Percentiles rank a stretch among this genome's conserved stretches.
These are phyloP conservation scores for Globomyces pollinis-pini DNA, from an alignment of 192 early-diverging fungal genomes.

Conservation along the genomic window DNA sequence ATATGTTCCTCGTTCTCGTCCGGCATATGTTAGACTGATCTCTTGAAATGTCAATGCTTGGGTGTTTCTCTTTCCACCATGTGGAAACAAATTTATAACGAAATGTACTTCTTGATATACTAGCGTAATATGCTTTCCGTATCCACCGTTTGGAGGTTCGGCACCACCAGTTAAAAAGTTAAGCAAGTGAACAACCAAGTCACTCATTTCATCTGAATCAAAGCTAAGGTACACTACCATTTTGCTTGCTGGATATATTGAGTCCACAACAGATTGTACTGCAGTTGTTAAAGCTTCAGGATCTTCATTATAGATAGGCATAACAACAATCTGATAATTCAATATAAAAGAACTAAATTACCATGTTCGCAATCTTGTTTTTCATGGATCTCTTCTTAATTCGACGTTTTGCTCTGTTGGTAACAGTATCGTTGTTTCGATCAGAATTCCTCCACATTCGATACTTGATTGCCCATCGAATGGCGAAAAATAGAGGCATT, in stretches of 20 bases:
- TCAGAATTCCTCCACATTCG: conserved; percentile 4
- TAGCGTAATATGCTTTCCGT: conserved; percentile 3
- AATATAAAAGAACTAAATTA: background rate
- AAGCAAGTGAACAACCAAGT: conserved; percentile 1
- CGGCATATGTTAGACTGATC: background rate
- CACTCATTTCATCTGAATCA: conserved; percentile 11
- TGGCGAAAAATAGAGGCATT: conserved; percentile 6
- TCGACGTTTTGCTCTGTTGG: background rate
- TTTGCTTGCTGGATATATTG: conserved; percentile 2
- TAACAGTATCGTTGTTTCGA: background rate
- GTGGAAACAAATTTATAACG: conserved; percentile 33
- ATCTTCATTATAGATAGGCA: conserved; percentile 21
- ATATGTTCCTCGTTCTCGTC: conserved; percentile 17
- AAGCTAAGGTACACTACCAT: conserved; percentile 13
- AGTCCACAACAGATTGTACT: conserved; percentile 11
- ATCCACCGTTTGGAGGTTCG: conserved; percentile 1
- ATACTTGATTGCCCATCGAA: conserved; percentile 11
- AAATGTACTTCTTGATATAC: conserved; percentile 25
- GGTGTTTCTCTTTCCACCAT: conserved; percentile 45
- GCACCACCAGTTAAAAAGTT: background rate
- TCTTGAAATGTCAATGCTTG: conserved; percentile 33
- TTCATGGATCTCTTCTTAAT: background rate
- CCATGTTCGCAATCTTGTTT: conserved; percentile 9
- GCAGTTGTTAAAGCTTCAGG: conserved; percentile 13
- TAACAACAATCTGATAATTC: conserved; percentile 12